phyloP scores from a whole-genome alignment of 148 eudicot species.

The Rhododendron ovatum region DNA sequence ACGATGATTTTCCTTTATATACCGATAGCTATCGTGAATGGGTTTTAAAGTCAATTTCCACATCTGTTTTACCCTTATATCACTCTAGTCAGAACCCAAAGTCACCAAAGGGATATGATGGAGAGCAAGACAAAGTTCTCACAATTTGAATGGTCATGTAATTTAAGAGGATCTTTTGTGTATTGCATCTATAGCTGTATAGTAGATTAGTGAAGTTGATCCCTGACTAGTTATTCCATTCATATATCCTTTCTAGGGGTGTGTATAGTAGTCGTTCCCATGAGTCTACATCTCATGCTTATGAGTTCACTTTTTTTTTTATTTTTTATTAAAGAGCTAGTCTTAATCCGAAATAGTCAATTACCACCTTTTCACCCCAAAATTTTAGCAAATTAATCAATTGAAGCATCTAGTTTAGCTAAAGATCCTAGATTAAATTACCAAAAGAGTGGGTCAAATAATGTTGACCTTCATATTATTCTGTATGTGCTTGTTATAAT shows the following conservation, averaged over 20 bases:
- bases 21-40: not conserved
- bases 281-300: not conserved
- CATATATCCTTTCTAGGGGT: not conserved
- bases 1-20: not conserved
- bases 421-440: not conserved
- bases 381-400: not conserved
- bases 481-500: not conserved
- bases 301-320: not conserved
- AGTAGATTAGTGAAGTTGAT: not conserved
- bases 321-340: not conserved
- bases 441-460: not conserved
- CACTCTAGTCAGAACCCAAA: not conserved
- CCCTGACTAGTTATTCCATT: not conserved
- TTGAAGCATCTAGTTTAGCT: not conserved
- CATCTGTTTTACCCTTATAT: not conserved
- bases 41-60: not conserved
- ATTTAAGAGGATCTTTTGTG: not conserved
- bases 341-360: not conserved
- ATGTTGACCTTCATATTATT: not conserved
- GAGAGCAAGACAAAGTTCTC: not conserved
- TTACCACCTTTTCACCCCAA: not conserved
- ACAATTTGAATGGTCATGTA: not conserved
- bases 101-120: not conserved
- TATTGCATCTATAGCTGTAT: not conserved
- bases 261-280: not conserved